These are phyloP conservation scores for Pseudopyricularia javanii DNA, from an alignment of 2,329 filamentous ascomycete genomes.

Conservation along the genomic window DNA sequence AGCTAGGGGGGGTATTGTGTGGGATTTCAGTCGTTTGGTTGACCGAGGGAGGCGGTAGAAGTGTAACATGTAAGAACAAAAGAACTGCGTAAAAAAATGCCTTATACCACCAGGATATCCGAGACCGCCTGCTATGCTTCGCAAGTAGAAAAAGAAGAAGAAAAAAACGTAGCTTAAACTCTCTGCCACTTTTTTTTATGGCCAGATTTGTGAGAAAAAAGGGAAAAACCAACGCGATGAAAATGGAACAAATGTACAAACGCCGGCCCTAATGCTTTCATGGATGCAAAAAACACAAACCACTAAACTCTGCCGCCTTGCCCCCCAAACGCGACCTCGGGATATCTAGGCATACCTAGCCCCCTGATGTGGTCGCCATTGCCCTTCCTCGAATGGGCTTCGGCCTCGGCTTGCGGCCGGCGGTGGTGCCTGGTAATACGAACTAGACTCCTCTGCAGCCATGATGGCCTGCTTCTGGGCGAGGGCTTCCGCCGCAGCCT, in stretches of 20 bases:
- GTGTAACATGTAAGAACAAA: neutral
- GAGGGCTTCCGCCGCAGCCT: neutral
- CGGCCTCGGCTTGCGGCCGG: constrained; percentile 3
- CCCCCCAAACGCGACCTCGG: constrained; percentile 3
- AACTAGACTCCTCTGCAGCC: neutral
- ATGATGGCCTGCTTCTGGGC: neutral
- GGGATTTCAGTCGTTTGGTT: neutral
- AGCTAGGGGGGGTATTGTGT: too few species aligned
- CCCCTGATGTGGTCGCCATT: neutral
- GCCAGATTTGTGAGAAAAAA: neutral
- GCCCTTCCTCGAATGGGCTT: neutral
- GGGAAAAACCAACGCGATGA: neutral
- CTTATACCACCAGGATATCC: neutral
- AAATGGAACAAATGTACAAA: neutral
- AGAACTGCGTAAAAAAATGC: neutral
- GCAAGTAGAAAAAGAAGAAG: neutral
- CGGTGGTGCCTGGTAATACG: constrained; percentile 3
- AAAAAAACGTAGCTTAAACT: neutral
- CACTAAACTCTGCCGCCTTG: neutral
- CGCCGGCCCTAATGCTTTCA: constrained; percentile 1
- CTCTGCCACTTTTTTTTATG: neutral
- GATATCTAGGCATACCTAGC: constrained; percentile 1
- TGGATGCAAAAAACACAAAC: neutral
- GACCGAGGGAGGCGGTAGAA: neutral
- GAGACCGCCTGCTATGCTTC: neutral